A percentile compares a stretch with the other conserved stretches of the same genome.
These are phyloP conservation scores for Myriosclerotinia curreyana DNA, from an alignment of 2,329 filamentous ascomycete species.

Conservation along the genomic window DNA sequence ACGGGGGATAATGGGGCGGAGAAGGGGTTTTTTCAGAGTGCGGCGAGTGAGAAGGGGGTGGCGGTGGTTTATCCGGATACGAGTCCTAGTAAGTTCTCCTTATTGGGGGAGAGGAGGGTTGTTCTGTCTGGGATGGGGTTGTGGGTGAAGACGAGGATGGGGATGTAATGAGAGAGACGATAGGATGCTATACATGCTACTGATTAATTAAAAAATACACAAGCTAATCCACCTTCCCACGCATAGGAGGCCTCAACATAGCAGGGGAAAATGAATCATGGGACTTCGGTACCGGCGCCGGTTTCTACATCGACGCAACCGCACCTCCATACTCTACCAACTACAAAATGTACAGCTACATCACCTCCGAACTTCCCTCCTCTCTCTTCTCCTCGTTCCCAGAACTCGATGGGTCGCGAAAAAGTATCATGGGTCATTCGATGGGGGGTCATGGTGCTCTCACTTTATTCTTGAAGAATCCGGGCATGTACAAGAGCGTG, in stretches of 20 bases:
- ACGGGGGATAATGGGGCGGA: slow-evolving; percentile 82
- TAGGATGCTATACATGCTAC: neutral
- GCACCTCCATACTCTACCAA: slow-evolving; percentile 67
- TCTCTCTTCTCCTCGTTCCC: slow-evolving; percentile 70
- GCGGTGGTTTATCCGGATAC: slow-evolving; percentile 96
- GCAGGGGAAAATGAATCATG: slow-evolving; percentile 82
- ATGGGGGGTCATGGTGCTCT: slow-evolving; percentile 98
- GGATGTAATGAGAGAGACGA: neutral
- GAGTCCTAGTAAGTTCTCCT: slow-evolving; percentile 64
- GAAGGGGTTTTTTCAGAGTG: slow-evolving; percentile 87
- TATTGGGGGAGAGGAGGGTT: too few species aligned
- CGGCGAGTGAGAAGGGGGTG: slow-evolving; percentile 75
- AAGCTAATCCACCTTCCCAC: neutral
- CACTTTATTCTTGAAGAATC: slow-evolving; percentile 88
- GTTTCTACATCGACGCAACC: slow-evolving; percentile 91
- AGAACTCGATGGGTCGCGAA: slow-evolving; percentile 64
- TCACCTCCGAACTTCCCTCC: slow-evolving; percentile 81
- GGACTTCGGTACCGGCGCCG: slow-evolving; percentile 89
- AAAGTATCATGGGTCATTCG: slow-evolving; percentile 88
- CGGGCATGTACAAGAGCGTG: slow-evolving; percentile 82
- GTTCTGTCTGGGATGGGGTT: neutral
- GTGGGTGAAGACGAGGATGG: neutral
- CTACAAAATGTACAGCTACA: slow-evolving; percentile 95
- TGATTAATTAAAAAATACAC: neutral
- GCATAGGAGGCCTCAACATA: slow-evolving; percentile 67